Conservation (phyloP, 192 early-diverging fungal species). For the Coemansia sp. region DNA sequence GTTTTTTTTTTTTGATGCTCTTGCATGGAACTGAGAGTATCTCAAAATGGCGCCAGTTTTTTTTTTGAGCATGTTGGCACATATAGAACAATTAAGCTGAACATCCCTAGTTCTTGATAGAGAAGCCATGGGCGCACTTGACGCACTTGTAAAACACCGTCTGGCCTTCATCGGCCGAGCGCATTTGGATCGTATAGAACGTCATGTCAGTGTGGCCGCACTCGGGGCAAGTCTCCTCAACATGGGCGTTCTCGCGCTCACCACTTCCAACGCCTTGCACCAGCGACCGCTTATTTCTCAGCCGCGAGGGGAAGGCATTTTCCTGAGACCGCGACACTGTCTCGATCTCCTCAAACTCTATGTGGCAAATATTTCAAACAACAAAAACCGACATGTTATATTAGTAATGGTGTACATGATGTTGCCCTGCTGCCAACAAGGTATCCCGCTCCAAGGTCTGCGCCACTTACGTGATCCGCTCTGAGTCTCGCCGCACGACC, state of each 20-base stretch:
- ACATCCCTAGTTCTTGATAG: constrained; percentile 42
- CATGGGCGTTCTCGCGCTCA: constrained; percentile 56
- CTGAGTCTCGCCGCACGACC: constrained; percentile 73
- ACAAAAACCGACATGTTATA: neutral
- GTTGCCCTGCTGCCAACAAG: too few species aligned
- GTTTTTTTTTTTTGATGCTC: too few species aligned
- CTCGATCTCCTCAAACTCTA: constrained; percentile 77
- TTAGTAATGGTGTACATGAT: neutral
- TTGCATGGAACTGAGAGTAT: too few species aligned
- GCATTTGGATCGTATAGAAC: constrained; percentile 95
- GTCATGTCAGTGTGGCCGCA: constrained; percentile 93
- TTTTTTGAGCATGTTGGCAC: neutral
- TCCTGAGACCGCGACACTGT: constrained; percentile 77
- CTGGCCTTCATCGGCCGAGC: constrained; percentile 99
- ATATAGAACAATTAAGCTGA: neutral
- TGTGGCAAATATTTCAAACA: neutral
- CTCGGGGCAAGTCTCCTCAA: constrained; percentile 94
- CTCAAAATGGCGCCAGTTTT: neutral
- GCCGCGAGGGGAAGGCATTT: constrained; percentile 75
- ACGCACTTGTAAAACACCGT: constrained; percentile 98
- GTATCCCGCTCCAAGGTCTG: neutral
- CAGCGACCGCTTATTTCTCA: constrained; percentile 70
- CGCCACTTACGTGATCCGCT: constrained; percentile 35
- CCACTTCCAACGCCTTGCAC: constrained; percentile 58
- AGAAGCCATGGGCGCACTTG: constrained; percentile 83